Evolutionary conservation across 2,329 filamentous ascomycete species (phyloP), one percentile per base, ranked within the genome.

Genomic region (Pleurostoma richardsiae): DNA sequence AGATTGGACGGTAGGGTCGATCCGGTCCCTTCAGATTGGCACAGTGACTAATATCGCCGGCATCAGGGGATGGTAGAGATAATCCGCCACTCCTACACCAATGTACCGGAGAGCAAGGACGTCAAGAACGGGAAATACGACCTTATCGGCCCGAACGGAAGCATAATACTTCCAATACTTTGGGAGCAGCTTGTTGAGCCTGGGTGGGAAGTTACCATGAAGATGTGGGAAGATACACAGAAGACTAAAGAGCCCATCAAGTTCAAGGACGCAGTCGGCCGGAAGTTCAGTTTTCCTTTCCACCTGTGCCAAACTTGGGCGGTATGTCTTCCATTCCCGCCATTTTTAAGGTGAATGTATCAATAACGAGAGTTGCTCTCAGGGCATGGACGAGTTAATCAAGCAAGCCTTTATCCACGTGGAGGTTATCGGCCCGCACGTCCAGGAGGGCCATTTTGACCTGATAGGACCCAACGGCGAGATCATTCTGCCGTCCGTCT

Each of bases 261-360:
- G 55, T 95, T 95, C 71, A 95, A 95, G 68, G 91, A 96, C 62
- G 90, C 90, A 1, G 83, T 96, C 11, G 88, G 89, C 30, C 80
- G 91, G 54, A 96, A 95, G 65, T 96, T 95, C 64, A 94, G 83
- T 67, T 96, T 96, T 60, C 91, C 91, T 2, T 96, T 85, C 68
- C 82, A 91, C 52, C 66, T 95, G 30, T 96, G 90, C 66, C 82
- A 83, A 59, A 94, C 85, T 3, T 95, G 90, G 90, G 72, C 76
- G 71, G 88, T 91, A 80, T 62, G 81, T 77, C 30, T 40, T 43
- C 6, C 19, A 44, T n/a, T 27, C 45, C 33, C 33, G n/a, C 8
- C 8, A 36, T 8, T 8, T 36, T n/a, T 8, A n/a, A 36, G n/a
- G n/a, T 8, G 8, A 36, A 36, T 8, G n/a, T 36, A 36, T 8